These are phyloP conservation scores for Ophiostoma sp. DNA, from an alignment of 2,329 filamentous ascomycete genomes.

Conservation along the genomic window DNA sequence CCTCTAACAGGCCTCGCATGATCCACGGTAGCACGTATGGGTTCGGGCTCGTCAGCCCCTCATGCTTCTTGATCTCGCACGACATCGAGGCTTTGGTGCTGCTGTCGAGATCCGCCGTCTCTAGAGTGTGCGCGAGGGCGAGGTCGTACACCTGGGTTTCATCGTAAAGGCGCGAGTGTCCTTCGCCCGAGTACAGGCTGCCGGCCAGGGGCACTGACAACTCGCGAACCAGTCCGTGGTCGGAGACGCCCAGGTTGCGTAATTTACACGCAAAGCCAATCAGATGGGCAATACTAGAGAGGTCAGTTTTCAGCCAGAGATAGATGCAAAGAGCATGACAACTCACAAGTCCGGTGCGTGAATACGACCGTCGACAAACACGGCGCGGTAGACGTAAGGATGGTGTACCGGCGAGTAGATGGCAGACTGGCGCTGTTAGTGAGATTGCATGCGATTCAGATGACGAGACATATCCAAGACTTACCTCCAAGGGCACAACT, in stretches of 20 bases:
- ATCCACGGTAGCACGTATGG: slow-evolving; percentile 93
- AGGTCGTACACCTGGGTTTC: slow-evolving; percentile 80
- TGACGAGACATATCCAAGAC: slow-evolving; percentile 22
- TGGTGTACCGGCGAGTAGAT: slow-evolving; percentile 80
- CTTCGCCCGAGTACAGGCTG: slow-evolving; percentile 84
- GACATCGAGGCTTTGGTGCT: neutral
- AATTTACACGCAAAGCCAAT: slow-evolving; percentile 91
- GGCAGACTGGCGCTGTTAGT: slow-evolving; percentile 54
- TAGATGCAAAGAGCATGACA: neutral
- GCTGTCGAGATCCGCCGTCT: slow-evolving; percentile 53
- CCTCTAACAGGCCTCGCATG: slow-evolving; percentile 87
- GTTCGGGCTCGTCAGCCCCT: slow-evolving; percentile 55
- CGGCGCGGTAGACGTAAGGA: slow-evolving; percentile 90
- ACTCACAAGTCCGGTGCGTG: slow-evolving; percentile 82
- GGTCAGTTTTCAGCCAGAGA: neutral
- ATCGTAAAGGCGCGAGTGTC: slow-evolving; percentile 89
- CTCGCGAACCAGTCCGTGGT: slow-evolving; percentile 89
- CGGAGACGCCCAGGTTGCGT: slow-evolving; percentile 84
- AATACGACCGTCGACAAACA: slow-evolving; percentile 88
- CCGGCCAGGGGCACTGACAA: slow-evolving; percentile 83
- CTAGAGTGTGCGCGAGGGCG: slow-evolving; percentile 65
- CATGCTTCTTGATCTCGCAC: slow-evolving; percentile 49
- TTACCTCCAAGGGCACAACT: slow-evolving; percentile 81
- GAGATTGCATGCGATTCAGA: neutral
- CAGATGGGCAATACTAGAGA: slow-evolving; percentile 67